Conservation (phyloP, 148 eudicot genomes). For the Heliosperma pusillum region DNA sequence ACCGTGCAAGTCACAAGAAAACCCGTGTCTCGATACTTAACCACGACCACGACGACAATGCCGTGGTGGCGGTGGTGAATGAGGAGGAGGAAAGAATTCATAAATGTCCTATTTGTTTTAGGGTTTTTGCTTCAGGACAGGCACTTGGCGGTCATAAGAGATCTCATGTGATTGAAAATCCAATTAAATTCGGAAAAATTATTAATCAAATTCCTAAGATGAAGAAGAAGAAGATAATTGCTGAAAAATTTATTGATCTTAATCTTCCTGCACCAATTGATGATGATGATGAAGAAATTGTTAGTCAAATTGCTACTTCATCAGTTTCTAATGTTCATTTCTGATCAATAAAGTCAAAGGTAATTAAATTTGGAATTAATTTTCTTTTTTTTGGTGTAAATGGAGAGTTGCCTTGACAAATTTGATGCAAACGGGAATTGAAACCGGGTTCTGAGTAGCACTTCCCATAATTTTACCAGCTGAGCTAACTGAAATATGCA, state of each 20-base stretch:
- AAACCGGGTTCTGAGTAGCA: no score
- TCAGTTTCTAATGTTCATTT: slow-evolving; percentile 64
- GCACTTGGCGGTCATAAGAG: slow-evolving; percentile 91
- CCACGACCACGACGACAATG: no score
- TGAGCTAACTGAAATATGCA: no score
- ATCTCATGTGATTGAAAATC: slow-evolving; percentile 41
- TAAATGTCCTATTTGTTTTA: slow-evolving; percentile 63
- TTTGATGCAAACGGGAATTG: no score
- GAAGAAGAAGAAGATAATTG: slow-evolving; percentile 7
- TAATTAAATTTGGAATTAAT: background rate
- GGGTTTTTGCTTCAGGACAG: slow-evolving; percentile 69
- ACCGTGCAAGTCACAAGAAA: slow-evolving; percentile 76
- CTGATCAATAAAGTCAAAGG: slow-evolving; percentile 26
- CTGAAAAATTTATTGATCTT: slow-evolving; percentile 50
- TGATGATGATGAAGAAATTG: slow-evolving; percentile 31
- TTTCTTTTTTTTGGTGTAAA: no score
- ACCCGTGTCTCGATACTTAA: slow-evolving; percentile 3
- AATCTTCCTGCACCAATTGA: slow-evolving; percentile 71
- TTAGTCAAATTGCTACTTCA: slow-evolving; percentile 35
- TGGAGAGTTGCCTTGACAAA: no score
- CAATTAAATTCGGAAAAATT: background rate
- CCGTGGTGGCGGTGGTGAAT: background rate
- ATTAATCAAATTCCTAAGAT: slow-evolving; percentile 8
- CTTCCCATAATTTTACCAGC: no score
- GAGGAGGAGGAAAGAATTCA: slow-evolving; percentile 32